phyloP scores from a whole-genome alignment of 2,329 filamentous ascomycete species.

The Alternaria ventricosa region DNA sequence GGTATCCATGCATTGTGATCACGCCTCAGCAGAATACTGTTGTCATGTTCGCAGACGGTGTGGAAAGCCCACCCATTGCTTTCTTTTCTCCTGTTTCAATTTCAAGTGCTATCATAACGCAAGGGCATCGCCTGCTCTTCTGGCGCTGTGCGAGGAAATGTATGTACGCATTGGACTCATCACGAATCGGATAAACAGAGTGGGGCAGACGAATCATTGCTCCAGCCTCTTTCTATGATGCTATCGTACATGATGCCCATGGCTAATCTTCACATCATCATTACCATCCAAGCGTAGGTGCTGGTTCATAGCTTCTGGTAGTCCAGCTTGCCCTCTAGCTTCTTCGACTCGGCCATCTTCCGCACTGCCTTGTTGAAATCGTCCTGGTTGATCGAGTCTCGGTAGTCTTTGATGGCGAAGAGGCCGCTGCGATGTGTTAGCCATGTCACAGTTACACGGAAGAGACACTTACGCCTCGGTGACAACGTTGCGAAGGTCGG shows the following conservation, averaged over 20 bases:
- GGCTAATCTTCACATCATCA: conserved; percentile 23
- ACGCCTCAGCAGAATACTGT: background rate
- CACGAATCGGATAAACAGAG: background rate
- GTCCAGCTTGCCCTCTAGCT: conserved; percentile 96
- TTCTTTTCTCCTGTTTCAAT: conserved; percentile 4
- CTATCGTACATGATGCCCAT: conserved; percentile 15
- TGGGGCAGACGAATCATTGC: background rate
- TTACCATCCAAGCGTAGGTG: background rate
- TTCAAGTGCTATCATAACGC: conserved; percentile 1
- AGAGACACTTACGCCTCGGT: conserved; percentile 84
- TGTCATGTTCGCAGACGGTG: background rate
- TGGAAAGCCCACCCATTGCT: background rate
- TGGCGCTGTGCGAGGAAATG: background rate
- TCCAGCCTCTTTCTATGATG: background rate
- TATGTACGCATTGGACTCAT: background rate
- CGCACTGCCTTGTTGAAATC: conserved; percentile 99
- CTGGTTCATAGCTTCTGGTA: conserved; percentile 82
- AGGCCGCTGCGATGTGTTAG: conserved; percentile 68
- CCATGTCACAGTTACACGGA: background rate
- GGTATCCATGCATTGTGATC: background rate
- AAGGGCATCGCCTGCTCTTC: background rate
- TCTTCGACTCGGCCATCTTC: conserved; percentile 97
- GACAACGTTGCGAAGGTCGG: conserved; percentile 95
- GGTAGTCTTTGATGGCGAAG: conserved; percentile 98
- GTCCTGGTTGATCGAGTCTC: conserved; percentile 95